A percentile compares a stretch with the other conserved stretches of the same genome.
Conservation (phyloP, 78 protist species). For the Andalucia godoyi region DNA sequence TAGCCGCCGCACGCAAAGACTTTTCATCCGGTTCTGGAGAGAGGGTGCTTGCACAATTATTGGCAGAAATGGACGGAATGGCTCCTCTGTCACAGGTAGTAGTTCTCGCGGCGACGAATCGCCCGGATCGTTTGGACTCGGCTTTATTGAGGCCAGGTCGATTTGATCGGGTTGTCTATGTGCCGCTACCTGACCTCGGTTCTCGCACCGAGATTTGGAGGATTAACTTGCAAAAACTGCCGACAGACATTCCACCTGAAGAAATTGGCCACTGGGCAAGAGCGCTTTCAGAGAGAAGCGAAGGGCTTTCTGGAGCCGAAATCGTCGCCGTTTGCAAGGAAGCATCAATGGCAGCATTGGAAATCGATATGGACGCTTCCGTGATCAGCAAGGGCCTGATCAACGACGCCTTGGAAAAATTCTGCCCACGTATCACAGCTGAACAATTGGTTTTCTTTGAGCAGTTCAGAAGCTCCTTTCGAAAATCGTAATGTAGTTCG, state of each 20-base stretch:
- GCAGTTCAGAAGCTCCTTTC: background rate
- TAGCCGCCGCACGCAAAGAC: background rate
- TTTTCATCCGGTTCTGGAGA: no score
- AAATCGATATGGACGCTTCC: slow-evolving; percentile 17
- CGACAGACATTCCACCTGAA: background rate
- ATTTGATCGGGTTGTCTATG: slow-evolving; percentile 68
- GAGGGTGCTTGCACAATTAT: slow-evolving; percentile 76
- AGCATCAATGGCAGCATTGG: slow-evolving; percentile 65
- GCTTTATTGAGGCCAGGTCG: slow-evolving; percentile 90
- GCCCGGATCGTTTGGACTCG: slow-evolving; percentile 85
- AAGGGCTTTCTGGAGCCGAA: slow-evolving; percentile 89
- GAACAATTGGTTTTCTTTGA: slow-evolving; percentile 2
- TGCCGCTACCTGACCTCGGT: slow-evolving; percentile 53
- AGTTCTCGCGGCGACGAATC: slow-evolving; percentile 89
- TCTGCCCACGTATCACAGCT: slow-evolving; percentile 8
- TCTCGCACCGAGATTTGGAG: slow-evolving; percentile 49
- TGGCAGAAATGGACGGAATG: slow-evolving; percentile 89
- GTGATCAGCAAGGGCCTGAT: background rate
- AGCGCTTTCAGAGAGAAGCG: background rate
- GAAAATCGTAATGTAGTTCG: no score
- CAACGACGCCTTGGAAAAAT: background rate
- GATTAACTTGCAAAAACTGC: slow-evolving; percentile 18
- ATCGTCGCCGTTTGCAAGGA: slow-evolving; percentile 78
- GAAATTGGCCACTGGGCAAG: background rate
- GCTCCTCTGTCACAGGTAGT: slow-evolving; percentile 47